Conservation (phyloP, 1,284 basidiomycete species). For the Termitomyces sp. region DNA sequence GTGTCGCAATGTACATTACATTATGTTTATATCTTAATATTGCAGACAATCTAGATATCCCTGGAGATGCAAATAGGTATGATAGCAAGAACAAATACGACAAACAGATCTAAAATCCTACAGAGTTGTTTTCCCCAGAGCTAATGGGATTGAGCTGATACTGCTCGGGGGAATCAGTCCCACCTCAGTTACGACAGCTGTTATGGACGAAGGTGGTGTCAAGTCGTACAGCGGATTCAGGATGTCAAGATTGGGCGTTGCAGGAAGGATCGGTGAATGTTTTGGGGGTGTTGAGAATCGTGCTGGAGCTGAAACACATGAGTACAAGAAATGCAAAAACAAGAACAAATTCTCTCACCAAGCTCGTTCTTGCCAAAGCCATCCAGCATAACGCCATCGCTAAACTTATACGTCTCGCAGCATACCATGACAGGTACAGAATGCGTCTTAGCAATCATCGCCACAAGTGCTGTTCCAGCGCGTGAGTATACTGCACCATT, state of each 20-base stretch:
- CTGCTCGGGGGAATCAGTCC: constrained; percentile 87
- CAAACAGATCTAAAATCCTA: constrained; percentile 21
- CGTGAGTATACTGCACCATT: constrained; percentile 95
- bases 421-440: constrained; percentile 94
- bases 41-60: constrained; percentile 2
- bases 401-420: constrained; percentile 99
- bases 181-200: constrained; percentile 94
- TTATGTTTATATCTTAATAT: constrained; percentile 3
- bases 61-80: constrained; percentile 2
- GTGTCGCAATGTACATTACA: constrained; percentile 8
- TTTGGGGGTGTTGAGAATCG: constrained; percentile 29
- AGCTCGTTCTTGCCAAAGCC: constrained; percentile 96
- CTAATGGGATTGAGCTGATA: constrained; percentile 74
- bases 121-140: constrained; percentile 54
- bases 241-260: constrained; percentile 55
- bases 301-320: constrained; percentile 19
- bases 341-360: constrained; percentile 42
- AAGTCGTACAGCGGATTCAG: constrained; percentile 89
- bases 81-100: constrained; percentile 7
- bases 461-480: constrained; percentile 92
- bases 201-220: constrained; percentile 85
- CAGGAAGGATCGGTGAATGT: constrained; percentile 23
- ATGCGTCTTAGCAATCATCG: constrained; percentile 91
- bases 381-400: constrained; percentile 90
- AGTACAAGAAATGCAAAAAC: constrained; percentile 3